Evolutionary conservation across 768 basidiomycete genomes (phyloP).

Genomic region (Boletus sp.): DNA sequence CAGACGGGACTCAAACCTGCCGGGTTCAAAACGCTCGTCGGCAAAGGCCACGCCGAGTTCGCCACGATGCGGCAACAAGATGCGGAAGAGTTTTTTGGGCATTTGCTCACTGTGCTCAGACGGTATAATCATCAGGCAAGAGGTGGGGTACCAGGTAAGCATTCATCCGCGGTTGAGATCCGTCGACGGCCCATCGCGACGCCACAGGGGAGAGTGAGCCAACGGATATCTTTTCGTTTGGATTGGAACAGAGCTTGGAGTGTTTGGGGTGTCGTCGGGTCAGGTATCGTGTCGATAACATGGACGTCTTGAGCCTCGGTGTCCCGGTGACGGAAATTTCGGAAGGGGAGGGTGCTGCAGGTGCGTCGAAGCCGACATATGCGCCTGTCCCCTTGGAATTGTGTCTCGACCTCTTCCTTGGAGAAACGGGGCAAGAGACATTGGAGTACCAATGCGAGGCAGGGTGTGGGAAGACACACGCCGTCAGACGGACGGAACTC

Average conservation of each 20-base stretch:
- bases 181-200: neutral
- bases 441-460: conserved; percentile 80
- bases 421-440: conserved; percentile 49
- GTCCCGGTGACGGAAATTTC: conserved; percentile 57
- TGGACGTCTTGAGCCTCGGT: conserved; percentile 75
- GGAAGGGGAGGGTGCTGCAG: conserved; percentile 1
- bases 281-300: conserved; percentile 72
- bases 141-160: conserved; percentile 34
- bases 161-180: neutral
- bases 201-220: conserved; percentile 45
- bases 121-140: conserved; percentile 54
- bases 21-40: conserved; percentile 85
- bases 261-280: conserved; percentile 78
- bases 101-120: conserved; percentile 72
- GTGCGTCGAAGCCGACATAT: conserved; percentile 51
- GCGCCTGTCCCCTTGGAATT: conserved; percentile 55
- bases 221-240: conserved; percentile 75
- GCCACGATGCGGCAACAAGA: conserved; percentile 97
- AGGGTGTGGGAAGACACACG: conserved; percentile 66
- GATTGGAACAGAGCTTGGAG: conserved; percentile 82
- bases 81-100: conserved; percentile 88
- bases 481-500: conserved; percentile 69
- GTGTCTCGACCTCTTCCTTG: conserved; percentile 55
- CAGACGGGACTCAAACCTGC: conserved; percentile 82
- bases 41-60: conserved; percentile 91